A percentile compares a stretch with the other conserved stretches of the same genome.
phyloP scores from a whole-genome alignment of 805 yeast genomes.

The Candida stauntonica region DNA sequence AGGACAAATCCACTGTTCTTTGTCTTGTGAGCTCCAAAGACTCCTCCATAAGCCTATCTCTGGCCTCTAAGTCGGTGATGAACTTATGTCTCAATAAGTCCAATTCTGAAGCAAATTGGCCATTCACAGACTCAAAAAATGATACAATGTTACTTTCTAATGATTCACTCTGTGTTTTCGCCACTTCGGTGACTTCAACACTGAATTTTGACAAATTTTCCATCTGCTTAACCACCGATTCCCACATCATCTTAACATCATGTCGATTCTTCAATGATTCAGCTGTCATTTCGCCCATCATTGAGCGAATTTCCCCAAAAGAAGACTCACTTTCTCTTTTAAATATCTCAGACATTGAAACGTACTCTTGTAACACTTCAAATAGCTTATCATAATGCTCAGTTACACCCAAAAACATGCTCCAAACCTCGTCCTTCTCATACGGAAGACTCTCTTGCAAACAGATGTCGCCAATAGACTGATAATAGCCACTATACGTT shows the following conservation, averaged over 20 bases:
- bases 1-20: neutral
- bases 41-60: constrained; percentile 9
- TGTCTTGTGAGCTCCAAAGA: constrained; percentile 5
- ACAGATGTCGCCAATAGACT: constrained; percentile 50
- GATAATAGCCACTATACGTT: constrained; percentile 61
- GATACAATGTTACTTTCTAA: constrained; percentile 11
- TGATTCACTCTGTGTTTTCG: constrained; percentile 10
- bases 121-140: constrained; percentile 10
- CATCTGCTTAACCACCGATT: constrained; percentile 11
- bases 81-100: constrained; percentile 12
- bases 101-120: constrained; percentile 9
- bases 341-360: constrained; percentile 17
- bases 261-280: constrained; percentile 9
- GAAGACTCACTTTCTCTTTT: constrained; percentile 14
- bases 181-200: constrained; percentile 14
- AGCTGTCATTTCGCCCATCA: constrained; percentile 14
- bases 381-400: constrained; percentile 24
- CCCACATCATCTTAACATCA: constrained; percentile 15
- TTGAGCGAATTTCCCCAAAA: constrained; percentile 9
- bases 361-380: constrained; percentile 17
- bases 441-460: constrained; percentile 46
- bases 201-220: constrained; percentile 15
- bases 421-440: constrained; percentile 46
- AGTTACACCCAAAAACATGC: constrained; percentile 45
- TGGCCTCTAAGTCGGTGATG: constrained; percentile 12